Conservation (phyloP, 176 grass and related monocot genomes). For the Musa itinerans region DNA sequence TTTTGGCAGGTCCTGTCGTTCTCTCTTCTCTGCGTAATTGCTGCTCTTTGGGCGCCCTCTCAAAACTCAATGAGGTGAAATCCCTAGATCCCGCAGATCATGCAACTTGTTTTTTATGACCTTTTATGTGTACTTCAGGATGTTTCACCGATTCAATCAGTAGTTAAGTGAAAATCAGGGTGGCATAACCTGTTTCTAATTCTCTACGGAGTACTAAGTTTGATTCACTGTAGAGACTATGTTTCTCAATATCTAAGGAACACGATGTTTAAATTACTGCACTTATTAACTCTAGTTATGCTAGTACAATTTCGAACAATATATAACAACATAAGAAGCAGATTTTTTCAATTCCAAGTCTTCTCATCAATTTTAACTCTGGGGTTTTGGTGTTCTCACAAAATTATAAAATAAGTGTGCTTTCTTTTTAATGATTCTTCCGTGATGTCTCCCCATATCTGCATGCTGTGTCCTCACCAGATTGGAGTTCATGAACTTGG, state of each 20-base stretch:
- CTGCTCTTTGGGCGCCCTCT: constrained; percentile 84
- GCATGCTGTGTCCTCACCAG: too few species aligned
- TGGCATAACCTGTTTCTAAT: not conserved
- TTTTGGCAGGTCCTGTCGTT: constrained; percentile 97
- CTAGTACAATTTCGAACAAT: not conserved
- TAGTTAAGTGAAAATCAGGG: not conserved
- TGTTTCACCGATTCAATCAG: not conserved
- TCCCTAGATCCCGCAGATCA: constrained; percentile 19
- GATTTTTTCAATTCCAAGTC: not conserved
- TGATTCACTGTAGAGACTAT: not conserved
- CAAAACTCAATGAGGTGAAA: constrained; percentile 80
- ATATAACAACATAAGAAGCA: not conserved
- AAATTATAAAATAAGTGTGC: too few species aligned
- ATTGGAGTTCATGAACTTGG: too few species aligned
- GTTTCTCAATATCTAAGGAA: not conserved
- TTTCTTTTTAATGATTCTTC: too few species aligned
- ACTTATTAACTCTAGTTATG: not conserved
- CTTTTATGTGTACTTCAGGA: not conserved
- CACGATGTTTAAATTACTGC: not conserved
- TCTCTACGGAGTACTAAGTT: not conserved
- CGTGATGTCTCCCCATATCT: too few species aligned
- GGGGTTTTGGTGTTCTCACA: too few species aligned
- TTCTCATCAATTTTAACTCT: not conserved
- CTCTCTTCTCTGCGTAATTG: constrained; percentile 89
- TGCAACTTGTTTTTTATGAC: constrained; percentile 14